These are phyloP conservation scores for Omphalotus olearius DNA, from an alignment of 1,284 basidiomycete species.

Conservation along the genomic window DNA sequence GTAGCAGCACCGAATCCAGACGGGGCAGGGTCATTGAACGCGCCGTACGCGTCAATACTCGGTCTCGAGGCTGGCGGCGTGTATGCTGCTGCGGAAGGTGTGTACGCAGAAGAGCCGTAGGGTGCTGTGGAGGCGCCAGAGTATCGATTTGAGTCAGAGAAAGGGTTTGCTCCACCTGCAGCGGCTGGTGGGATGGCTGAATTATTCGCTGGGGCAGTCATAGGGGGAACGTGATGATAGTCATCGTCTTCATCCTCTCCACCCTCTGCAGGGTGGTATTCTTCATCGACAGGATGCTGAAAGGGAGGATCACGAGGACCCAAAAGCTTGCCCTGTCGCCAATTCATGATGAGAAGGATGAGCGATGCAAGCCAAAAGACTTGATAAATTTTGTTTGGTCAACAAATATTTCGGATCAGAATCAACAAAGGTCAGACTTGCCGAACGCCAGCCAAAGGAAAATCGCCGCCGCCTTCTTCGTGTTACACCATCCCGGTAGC, in stretches of 20 bases:
- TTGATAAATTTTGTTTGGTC: conserved; percentile 22
- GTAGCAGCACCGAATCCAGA: conserved; percentile 45
- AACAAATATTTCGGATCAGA: conserved; percentile 12
- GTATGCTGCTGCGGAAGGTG: conserved; percentile 21
- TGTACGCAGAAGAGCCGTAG: conserved; percentile 29
- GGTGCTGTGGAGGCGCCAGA: conserved; percentile 27
- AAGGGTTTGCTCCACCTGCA: conserved; percentile 43
- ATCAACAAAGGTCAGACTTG: conserved; percentile 23
- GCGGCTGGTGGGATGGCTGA: conserved; percentile 20
- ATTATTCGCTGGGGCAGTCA: conserved; percentile 20
- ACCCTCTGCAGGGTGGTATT: conserved; percentile 25
- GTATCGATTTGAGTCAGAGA: conserved; percentile 50
- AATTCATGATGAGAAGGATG: conserved; percentile 59
- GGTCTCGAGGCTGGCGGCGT: conserved; percentile 42
- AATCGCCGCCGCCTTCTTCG: conserved; percentile 82
- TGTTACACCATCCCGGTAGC: conserved; percentile 78
- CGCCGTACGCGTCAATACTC: conserved; percentile 83
- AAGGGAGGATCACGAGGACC: conserved; percentile 70
- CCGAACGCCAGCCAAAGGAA: conserved; percentile 86
- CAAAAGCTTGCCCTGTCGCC: conserved; percentile 64
- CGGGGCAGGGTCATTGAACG: conserved; percentile 79
- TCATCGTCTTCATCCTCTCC: conserved; percentile 48
- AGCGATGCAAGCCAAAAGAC: conserved; percentile 67
- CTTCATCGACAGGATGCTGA: conserved; percentile 44
- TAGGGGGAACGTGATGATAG: conserved; percentile 40